phyloP scores from a whole-genome alignment of 352 stramenopile genomes.

The Bremia lactucae region DNA sequence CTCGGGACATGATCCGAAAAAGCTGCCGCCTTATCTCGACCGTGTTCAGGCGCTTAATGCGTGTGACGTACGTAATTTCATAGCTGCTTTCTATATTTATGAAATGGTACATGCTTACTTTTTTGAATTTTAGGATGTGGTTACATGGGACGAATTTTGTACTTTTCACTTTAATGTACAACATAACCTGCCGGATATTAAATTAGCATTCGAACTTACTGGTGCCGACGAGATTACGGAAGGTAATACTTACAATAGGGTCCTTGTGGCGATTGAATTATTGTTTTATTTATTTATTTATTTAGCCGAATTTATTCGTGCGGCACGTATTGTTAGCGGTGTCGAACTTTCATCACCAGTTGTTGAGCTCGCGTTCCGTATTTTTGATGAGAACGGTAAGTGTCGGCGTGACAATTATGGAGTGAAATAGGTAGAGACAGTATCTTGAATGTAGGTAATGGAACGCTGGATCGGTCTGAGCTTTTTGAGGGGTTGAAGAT shows the following conservation, averaged over 20 bases:
- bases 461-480: slow-evolving; percentile 54
- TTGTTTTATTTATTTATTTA: no score
- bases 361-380: slow-evolving; percentile 60
- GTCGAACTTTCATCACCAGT: slow-evolving; percentile 58
- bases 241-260: slow-evolving; percentile 13
- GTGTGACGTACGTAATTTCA: slow-evolving; percentile 31
- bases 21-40: slow-evolving; percentile 42
- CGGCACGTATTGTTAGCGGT: slow-evolving; percentile 46
- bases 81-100: not conserved
- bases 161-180: slow-evolving; percentile 68
- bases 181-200: slow-evolving; percentile 59
- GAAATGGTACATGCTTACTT: not conserved
- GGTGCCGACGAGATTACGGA: slow-evolving; percentile 57
- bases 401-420: not conserved
- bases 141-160: slow-evolving; percentile 66
- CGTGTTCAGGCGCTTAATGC: slow-evolving; percentile 46
- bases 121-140: slow-evolving; percentile 22
- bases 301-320: slow-evolving; percentile 57
- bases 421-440: not conserved
- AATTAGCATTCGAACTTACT: slow-evolving; percentile 59
- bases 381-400: slow-evolving; percentile 63
- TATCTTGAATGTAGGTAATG: slow-evolving; percentile 27
- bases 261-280: not conserved
- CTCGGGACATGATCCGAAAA: slow-evolving; percentile 61
- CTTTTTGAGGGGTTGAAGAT: slow-evolving; percentile 61